Base-by-base conservation (phyloP, 495 filamentous ascomycete species). In the Podospora didyma region DNA sequence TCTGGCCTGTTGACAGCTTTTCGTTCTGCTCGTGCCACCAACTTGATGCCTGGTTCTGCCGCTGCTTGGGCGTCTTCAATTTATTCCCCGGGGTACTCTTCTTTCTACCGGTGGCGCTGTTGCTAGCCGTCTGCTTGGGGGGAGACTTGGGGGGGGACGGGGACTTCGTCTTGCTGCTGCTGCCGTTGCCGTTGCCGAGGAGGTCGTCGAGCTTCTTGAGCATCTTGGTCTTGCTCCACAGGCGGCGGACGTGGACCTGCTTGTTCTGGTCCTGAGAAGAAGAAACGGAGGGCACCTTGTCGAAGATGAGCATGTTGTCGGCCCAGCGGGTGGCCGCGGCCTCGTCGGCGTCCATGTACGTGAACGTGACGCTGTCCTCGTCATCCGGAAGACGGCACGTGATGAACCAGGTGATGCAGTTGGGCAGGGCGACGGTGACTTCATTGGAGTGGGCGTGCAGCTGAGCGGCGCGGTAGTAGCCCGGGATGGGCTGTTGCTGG, bases 391-490 rank as follows among this genome's bases (percentile, higher is more conserved):
- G 62, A 9, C 67, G 67, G 61, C 65, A 68, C 56, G 65, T 69
- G 60, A 69, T 69, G 65, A 69, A 69, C 67, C 67, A 69, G 14
- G 57, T 69, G 41, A 69, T 63, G 56, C 66, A 68, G 26, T 20
- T 47, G 2, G 67, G 67, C 42, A 69, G 61, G 7, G 55, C 58
- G 0, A 69, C 22, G 16, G 60, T 66, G 47, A 69, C 65, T 51
- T 66, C 62, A 44, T 64, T 69, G 46, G 58, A 26, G 16, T 51
- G 7, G 21, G 54, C n/a, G 52, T 61, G 60, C 2, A 61, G 59
- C 19, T 62, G 60, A 5, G 61, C 53, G 21, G 35, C 20, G 14
- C 65, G 65, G 17, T 46, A 51, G 59, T 69, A 68, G 28, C 58
- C 54, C 2, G 53, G 51, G 26, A 62, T 44, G 45, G 57, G 24